Percentiles rank a stretch among this genome's conserved stretches.
These are phyloP conservation scores for Penicillium riverlandense DNA, from an alignment of 495 filamentous ascomycete genomes.

Conservation along the genomic window DNA sequence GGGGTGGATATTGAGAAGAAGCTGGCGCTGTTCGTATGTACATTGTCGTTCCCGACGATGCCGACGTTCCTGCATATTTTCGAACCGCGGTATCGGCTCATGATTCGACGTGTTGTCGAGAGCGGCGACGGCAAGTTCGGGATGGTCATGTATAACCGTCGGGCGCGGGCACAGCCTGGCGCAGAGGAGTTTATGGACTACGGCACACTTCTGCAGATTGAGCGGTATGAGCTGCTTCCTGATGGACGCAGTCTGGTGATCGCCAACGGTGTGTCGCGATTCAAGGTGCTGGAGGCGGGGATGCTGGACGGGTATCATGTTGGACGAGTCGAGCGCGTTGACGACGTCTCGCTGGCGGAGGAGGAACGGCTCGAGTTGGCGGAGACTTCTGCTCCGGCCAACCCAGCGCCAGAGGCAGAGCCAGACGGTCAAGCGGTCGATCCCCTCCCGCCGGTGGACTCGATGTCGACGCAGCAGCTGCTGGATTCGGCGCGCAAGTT, in stretches of 20 bases:
- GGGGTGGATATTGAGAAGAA: constrained; percentile 46
- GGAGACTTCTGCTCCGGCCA: constrained; percentile 39
- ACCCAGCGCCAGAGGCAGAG: constrained; percentile 7
- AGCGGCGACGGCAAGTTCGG: constrained; percentile 66
- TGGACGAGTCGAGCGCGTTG: constrained; percentile 62
- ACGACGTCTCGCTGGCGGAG: constrained; percentile 72
- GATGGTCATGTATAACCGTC: constrained; percentile 68
- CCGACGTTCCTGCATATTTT: constrained; percentile 86
- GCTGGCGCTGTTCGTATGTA: constrained; percentile 74
- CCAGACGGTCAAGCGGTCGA: constrained; percentile 11
- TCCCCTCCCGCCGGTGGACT: constrained; percentile 35
- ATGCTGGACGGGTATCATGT: constrained; percentile 70
- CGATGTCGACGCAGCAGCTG: constrained; percentile 62
- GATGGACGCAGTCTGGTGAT: constrained; percentile 79
- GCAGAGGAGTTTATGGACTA: constrained; percentile 63
- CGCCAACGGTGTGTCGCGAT: constrained; percentile 66
- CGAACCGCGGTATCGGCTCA: constrained; percentile 80
- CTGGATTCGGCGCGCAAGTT: constrained; percentile 59
- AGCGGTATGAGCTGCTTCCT: constrained; percentile 60
- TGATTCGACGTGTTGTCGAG: constrained; percentile 75
- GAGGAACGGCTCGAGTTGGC: constrained; percentile 67
- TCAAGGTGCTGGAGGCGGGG: constrained; percentile 57
- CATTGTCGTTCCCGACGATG: constrained; percentile 72
- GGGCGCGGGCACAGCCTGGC: constrained; percentile 40
- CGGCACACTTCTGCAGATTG: constrained; percentile 70